Evolutionary conservation across 2,329 filamentous ascomycete species (phyloP), one percentile per base, ranked within the genome.

Genomic region (Beauveria brongniartii): DNA sequence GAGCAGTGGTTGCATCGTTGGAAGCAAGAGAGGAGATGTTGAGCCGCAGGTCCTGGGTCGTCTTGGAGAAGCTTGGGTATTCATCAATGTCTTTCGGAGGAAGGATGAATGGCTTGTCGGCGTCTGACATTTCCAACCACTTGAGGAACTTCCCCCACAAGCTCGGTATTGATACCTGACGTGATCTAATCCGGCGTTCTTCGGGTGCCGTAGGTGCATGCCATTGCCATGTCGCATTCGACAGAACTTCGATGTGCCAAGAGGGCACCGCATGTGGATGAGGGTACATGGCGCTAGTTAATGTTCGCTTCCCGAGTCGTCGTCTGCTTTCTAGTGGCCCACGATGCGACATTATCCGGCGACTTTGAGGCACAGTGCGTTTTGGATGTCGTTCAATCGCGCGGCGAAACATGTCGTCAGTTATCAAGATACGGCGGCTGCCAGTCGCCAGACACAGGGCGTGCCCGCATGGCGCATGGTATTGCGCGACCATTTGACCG

Each of bases 301-400:
- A 82, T 56, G 77, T 78, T 60, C 82, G 77, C 68, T 77, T 82
- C 41, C 81, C 80, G 22, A 79, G 66, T 7, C 82, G 77, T 34
- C 79, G 80, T 34, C 80, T 77, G 67, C 75, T 78, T 70, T 85
- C 83, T 64, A 85, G 73, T 1, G 82, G 82, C 0, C 82, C 82
- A 0, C 80, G 78, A 7, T 78, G 73, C 28, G 77, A 80, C 66
- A 73, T 76, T 14, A 77, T 63, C 34, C 63, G 66, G 53, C 75
- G 70, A 26, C 64, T 63, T 5, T 67, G 56, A 12, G 61, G 59
- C 6, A 61, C 18, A n/a, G 61, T 62, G 8, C 64, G 52, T 22
- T 67, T 68, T n/a, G 67, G 64, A 22, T 69, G 72, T 50, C 66
- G 69, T 37, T 73, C 69, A 67, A 72, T 65, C 57, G 72, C 69